A percentile compares a stretch with the other conserved stretches of the same genome.
Conservation (phyloP, 2,329 filamentous ascomycete genomes). For the Trichoderma oligosporum region DNA sequence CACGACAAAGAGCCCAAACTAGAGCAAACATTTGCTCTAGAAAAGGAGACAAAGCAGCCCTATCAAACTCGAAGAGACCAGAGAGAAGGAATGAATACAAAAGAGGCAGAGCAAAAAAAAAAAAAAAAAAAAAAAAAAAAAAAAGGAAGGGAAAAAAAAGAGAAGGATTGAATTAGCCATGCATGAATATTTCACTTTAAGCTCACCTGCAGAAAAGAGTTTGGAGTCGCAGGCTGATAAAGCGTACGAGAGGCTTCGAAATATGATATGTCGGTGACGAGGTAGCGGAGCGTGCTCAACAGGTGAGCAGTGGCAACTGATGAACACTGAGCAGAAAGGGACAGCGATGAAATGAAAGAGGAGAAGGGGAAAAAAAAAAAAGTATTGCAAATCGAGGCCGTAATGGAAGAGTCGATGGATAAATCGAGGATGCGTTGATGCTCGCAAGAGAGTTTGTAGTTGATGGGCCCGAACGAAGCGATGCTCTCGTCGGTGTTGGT, state of each 20-base stretch:
- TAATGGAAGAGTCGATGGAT: neutral
- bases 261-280: constrained; percentile 20
- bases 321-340: neutral
- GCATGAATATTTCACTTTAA: neutral
- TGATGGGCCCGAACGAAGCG: constrained; percentile 20
- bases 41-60: neutral
- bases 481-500: constrained; percentile 20
- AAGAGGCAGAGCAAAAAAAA: neutral
- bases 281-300: neutral
- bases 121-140: neutral
- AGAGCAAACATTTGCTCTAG: constrained; percentile 2
- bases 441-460: constrained; percentile 9
- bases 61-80: neutral
- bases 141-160: neutral
- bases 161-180: neutral
- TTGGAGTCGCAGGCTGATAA: neutral
- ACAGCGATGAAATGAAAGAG: too few relatives aligned
- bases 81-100: neutral
- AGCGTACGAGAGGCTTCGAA: neutral
- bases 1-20: constrained; percentile 14
- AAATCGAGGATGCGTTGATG: constrained; percentile 12
- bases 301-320: constrained; percentile 3
- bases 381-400: constrained; percentile 10
- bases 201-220: constrained; percentile 14
- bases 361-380: neutral